These are phyloP conservation scores for Emergomyces orientalis DNA, from an alignment of 2,329 filamentous ascomycete species.

Conservation along the genomic window DNA sequence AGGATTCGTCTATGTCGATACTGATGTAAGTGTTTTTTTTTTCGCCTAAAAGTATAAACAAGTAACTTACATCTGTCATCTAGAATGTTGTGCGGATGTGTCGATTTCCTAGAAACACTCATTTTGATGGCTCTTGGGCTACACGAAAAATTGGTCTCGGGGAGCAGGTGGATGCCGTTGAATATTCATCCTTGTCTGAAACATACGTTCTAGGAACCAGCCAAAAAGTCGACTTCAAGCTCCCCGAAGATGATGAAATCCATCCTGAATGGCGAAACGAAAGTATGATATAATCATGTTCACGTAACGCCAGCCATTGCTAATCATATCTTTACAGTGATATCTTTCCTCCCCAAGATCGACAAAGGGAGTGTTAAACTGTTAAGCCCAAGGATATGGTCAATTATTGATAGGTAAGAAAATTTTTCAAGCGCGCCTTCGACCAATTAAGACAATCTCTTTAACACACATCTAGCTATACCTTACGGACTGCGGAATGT, in stretches of 20 bases:
- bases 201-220: conserved; percentile 71
- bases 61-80: background rate
- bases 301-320: conserved; percentile 8
- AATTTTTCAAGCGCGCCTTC: background rate
- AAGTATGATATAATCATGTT: conserved; percentile 28
- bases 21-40: conserved; percentile 31
- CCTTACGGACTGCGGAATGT: conserved; percentile 64
- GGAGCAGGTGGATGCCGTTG: conserved; percentile 60
- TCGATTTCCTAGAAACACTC: conserved; percentile 57
- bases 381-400: conserved; percentile 66
- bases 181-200: conserved; percentile 65
- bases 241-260: conserved; percentile 77
- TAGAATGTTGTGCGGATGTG: conserved; percentile 64
- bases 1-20: conserved; percentile 76
- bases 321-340: conserved; percentile 30
- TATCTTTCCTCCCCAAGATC: conserved; percentile 54
- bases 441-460: background rate
- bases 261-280: conserved; percentile 73
- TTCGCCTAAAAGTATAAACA: background rate
- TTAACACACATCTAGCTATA: conserved; percentile 37
- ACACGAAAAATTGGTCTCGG: conserved; percentile 61
- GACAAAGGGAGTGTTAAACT: conserved; percentile 68
- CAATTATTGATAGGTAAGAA: conserved; percentile 58
- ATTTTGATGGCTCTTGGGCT: conserved; percentile 68
- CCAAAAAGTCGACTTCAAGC: conserved; percentile 59